These are phyloP conservation scores for Nymphaea colorata DNA, from an alignment of 164 flowering plant species.

Conservation along the genomic window DNA sequence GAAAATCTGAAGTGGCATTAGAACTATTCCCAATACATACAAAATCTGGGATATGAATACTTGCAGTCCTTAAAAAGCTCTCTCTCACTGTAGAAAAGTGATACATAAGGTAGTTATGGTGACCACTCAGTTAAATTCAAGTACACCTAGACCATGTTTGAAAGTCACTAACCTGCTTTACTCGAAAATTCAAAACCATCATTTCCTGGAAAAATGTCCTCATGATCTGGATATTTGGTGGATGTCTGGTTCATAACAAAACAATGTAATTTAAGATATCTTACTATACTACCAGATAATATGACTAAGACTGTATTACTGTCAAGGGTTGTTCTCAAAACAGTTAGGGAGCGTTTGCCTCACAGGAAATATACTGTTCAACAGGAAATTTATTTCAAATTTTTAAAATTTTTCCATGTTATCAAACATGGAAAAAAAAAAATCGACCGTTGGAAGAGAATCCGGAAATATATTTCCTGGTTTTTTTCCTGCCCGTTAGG, in stretches of 20 bases:
- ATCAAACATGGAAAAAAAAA: too few relatives aligned
- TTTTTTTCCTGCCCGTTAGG: too few relatives aligned
- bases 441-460: too few relatives aligned
- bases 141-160: neutral
- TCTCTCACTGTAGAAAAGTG: conserved; percentile 12
- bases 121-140: too few relatives aligned
- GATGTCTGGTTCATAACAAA: conserved; percentile 29
- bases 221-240: neutral
- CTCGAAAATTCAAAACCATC: neutral
- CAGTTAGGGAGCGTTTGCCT: too few relatives aligned
- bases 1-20: neutral
- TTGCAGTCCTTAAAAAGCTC: neutral
- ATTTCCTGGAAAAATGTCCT: neutral
- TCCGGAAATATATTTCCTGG: too few relatives aligned
- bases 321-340: too few relatives aligned
- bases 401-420: too few relatives aligned
- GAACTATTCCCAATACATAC: conserved; percentile 10
- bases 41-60: neutral
- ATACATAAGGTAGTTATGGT: neutral
- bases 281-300: conserved; percentile 12
- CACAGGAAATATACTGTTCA: too few relatives aligned
- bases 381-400: too few relatives aligned
- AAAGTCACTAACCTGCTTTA: conserved; percentile 19
- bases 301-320: too few relatives aligned
- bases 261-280: conserved; percentile 12